These are phyloP conservation scores for Lignosus rhinocerotis DNA, from an alignment of 1,284 basidiomycete genomes.

Conservation along the genomic window DNA sequence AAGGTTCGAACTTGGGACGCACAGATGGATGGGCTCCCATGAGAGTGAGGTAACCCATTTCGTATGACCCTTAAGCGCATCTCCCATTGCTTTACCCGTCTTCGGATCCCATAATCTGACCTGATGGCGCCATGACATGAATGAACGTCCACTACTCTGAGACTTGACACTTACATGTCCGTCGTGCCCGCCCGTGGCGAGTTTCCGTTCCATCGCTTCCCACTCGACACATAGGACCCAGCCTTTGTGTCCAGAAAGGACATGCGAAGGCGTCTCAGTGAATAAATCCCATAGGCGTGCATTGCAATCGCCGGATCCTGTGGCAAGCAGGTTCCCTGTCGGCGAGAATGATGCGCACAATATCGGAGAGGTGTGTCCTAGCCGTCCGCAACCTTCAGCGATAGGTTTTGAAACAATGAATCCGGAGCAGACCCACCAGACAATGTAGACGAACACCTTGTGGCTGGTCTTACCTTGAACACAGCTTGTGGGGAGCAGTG, in stretches of 20 bases:
- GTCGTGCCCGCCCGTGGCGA: conserved; percentile 92
- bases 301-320: conserved; percentile 93
- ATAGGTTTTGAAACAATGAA: background rate
- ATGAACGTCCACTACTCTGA: background rate
- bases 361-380: conserved; percentile 91
- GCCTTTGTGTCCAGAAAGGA: conserved; percentile 86
- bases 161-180: conserved; percentile 64
- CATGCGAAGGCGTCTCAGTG: conserved; percentile 91
- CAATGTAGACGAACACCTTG: conserved; percentile 69
- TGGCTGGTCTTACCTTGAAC: conserved; percentile 92
- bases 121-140: conserved; percentile 31
- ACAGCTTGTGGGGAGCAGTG: conserved; percentile 95
- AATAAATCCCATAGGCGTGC: conserved; percentile 94
- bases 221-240: conserved; percentile 98
- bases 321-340: conserved; percentile 88
- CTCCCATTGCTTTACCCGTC: conserved; percentile 82
- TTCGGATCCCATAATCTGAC: conserved; percentile 90
- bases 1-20: conserved; percentile 20
- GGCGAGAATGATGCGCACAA: conserved; percentile 96
- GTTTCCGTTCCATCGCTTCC: conserved; percentile 88
- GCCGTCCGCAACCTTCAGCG: background rate
- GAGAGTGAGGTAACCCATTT: conserved; percentile 98
- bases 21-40: conserved; percentile 97
- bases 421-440: background rate
- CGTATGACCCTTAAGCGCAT: conserved; percentile 87